These are phyloP conservation scores for Murraya paniculata DNA, from an alignment of 345 rosid genomes.

Conservation along the genomic window DNA sequence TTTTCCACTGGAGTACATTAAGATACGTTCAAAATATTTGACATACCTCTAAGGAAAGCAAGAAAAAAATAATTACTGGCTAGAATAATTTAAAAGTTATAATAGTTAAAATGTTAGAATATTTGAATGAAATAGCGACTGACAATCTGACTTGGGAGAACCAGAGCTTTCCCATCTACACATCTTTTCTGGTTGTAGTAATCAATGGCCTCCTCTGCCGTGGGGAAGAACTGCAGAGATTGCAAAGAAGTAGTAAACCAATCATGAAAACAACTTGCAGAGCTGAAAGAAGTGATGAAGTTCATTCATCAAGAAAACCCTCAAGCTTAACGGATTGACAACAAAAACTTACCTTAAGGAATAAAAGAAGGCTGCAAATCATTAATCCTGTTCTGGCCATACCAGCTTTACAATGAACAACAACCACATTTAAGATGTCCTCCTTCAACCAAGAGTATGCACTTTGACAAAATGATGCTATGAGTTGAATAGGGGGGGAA, in stretches of 20 bases:
- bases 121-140: slow-evolving; percentile 33
- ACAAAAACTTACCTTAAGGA: slow-evolving; percentile 55
- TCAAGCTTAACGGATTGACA: neutral
- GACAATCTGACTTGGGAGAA: slow-evolving; percentile 96
- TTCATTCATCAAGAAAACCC: neutral
- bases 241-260: slow-evolving; percentile 18
- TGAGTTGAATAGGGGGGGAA: slow-evolving; percentile 86
- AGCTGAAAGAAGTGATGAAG: slow-evolving; percentile 4
- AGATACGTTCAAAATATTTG: slow-evolving; percentile 63
- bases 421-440: slow-evolving; percentile 95
- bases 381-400: slow-evolving; percentile 95
- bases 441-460: slow-evolving; percentile 95
- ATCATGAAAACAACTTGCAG: neutral
- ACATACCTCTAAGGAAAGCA: slow-evolving; percentile 61
- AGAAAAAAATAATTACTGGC: slow-evolving; percentile 10
- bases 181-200: slow-evolving; percentile 96
- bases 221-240: slow-evolving; percentile 70
- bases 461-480: slow-evolving; percentile 87
- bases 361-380: slow-evolving; percentile 92
- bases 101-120: slow-evolving; percentile 15
- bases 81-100: slow-evolving; percentile 14
- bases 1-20: slow-evolving; percentile 58
- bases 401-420: slow-evolving; percentile 95
- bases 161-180: slow-evolving; percentile 82
- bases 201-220: slow-evolving; percentile 81